Base-by-base conservation (phyloP, 2,329 filamentous ascomycete species). In the Dothidotthia symphoricarpi region DNA sequence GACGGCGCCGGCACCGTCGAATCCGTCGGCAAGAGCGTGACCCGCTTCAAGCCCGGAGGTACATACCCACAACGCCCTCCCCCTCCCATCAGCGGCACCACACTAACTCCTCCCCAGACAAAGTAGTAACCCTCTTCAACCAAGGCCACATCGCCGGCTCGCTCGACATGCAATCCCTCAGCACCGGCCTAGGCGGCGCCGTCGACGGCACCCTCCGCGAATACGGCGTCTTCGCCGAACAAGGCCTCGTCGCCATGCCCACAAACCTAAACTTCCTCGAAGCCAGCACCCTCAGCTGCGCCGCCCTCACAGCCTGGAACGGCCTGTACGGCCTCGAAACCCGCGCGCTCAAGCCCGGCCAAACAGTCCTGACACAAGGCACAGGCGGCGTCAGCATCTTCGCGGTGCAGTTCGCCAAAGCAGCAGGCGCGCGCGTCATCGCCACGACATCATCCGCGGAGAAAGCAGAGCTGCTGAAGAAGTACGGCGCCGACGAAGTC, bases 351-450 rank as follows among this genome's bases (percentile, higher is more conserved):
- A 67, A 67, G 45, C 58, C 61, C 7, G 66, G 67, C 4, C 58
- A 69, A 12, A 69, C 60, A 35, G 81, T 87, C 3, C 71, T 87
- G 24, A 81, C 81, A 1, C 81, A 86, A 63, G 83, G 83, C n/a
- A 86, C 82, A 0, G 83, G 83, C 14, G 83, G 83, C 41, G 83
- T 86, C 6, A 78, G 75, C 45, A 73, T 85, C 43, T 84, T 84
- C 41, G 82, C 75, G 3, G 61, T 85, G n/a, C 82, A 69, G 45
- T 74, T 75, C 42, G 73, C 72, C 19, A 72, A 73, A 40, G 75
- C 76, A 0, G 71, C 71, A 0, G 78, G 77, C 17, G 78, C 77
- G 0, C 70, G 59, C 6, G 76, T 82, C 34, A 78, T 82, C 37
- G 75, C 78, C 0, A 81, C 78, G 0, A 81, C 77, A 0, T 77